These are phyloP conservation scores for Penicillium lividum DNA, from an alignment of 495 filamentous ascomycete genomes.

Conservation along the genomic window DNA sequence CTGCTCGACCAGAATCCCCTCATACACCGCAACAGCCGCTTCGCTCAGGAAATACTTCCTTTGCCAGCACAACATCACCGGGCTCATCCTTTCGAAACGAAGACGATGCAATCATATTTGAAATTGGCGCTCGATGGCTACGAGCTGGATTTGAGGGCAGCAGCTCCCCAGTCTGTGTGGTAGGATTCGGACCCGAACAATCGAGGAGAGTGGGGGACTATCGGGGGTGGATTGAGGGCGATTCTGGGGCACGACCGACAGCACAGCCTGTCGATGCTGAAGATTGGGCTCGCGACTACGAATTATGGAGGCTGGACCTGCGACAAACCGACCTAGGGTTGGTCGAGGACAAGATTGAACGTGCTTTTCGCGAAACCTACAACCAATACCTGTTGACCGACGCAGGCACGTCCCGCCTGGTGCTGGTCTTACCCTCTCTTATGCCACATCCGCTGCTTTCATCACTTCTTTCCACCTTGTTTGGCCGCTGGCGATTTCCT, in stretches of 20 bases:
- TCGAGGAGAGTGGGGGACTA: slow-evolving; percentile 83
- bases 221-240: slow-evolving; percentile 59
- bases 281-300: slow-evolving; percentile 69
- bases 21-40: slow-evolving; percentile 40
- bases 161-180: slow-evolving; percentile 65
- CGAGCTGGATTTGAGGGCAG: slow-evolving; percentile 86
- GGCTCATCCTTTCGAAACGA: slow-evolving; percentile 71
- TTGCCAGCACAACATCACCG: slow-evolving; percentile 69
- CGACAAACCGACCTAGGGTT: slow-evolving; percentile 71
- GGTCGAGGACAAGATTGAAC: slow-evolving; percentile 85
- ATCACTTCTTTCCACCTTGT: slow-evolving; percentile 70
- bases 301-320: slow-evolving; percentile 80
- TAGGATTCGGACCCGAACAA: slow-evolving; percentile 71
- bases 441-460: slow-evolving; percentile 80
- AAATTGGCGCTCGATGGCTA: slow-evolving; percentile 77
- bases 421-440: slow-evolving; percentile 74
- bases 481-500: slow-evolving; percentile 75
- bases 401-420: slow-evolving; percentile 70
- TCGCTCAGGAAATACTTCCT: slow-evolving; percentile 44
- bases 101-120: slow-evolving; percentile 81
- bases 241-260: slow-evolving; percentile 18
- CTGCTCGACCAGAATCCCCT: slow-evolving; percentile 34
- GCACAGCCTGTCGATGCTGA: slow-evolving; percentile 46
- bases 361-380: slow-evolving; percentile 79
- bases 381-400: slow-evolving; percentile 77